Base-by-base conservation (phyloP, 2,329 filamentous ascomycete species). In the Fusarium sp. region DNA sequence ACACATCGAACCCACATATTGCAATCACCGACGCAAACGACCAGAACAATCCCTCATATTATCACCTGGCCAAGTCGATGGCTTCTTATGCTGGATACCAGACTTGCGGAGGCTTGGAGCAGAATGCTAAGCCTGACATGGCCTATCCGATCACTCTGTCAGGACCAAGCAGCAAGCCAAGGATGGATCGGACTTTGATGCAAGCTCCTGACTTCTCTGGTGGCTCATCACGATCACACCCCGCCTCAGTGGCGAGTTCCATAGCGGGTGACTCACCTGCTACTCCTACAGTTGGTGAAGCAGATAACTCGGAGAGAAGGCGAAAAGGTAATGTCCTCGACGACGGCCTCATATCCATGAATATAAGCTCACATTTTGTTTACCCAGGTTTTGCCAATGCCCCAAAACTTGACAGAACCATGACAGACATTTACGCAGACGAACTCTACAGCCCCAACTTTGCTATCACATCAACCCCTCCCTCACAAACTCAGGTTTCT, bases 381-480 rank as follows among this genome's bases (percentile, higher is more conserved):
- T 82, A 85, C 79, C 14, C 63, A 83, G 87, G 90, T 74, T 85
- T 84, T 74, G 82, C 85, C 70, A 85, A 86, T 44, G 85, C 91
- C 33, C 93, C 95, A 33, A 96, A 96, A 83, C 89, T 97, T 73
- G 92, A 95, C 75, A 89, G 94, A 64, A 96, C 95, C 1, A 94
- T 96, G 84, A 96, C 94, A 24, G 94, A 97, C 79, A 89, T 94
- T 56, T 96, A 93, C 79, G 89, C 90, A 77, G 95, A 98, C 81
- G 94, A 96, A 81, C 88, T 97, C 2, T 97, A 94, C 85, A 95
- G 92, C 76, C 92, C 93, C 1, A 88, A 87, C 76, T 90, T 91
- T 69, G 86, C 85, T 39, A 86, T 91, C 78, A 88, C 88, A 1
- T 87, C 89, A 1, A 84, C 90, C 9, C 84, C 90, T 7, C 86